Evolutionary conservation across 139 green algal species (phyloP).

Genomic region (Klebsormidium nitens): DNA sequence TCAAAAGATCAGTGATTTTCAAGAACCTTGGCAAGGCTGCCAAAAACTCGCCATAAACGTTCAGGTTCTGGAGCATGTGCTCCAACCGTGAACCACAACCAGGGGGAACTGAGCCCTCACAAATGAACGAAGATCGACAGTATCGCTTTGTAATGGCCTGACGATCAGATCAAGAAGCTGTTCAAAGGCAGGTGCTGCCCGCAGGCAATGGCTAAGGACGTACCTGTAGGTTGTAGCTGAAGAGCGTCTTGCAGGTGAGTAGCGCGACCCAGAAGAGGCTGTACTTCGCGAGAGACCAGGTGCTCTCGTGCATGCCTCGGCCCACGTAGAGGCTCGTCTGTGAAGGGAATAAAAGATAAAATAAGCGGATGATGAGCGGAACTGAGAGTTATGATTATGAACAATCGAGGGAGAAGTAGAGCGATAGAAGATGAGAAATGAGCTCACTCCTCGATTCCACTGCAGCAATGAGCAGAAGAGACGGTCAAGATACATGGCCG

Average conservation of each 20-base stretch:
- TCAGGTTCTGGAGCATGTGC: neutral
- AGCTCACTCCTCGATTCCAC: conserved; percentile 1
- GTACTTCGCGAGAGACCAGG: conserved; percentile 15
- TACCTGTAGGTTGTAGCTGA: no score
- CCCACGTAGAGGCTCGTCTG: conserved; percentile 22
- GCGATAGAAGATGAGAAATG: conserved; percentile 2
- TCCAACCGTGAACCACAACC: neutral
- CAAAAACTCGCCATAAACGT: neutral
- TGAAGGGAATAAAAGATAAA: neutral
- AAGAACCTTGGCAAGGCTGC: no score
- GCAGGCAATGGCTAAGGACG: no score
- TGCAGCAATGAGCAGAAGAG: no score
- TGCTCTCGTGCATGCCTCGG: conserved; percentile 28
- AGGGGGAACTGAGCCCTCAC: conserved; percentile 11
- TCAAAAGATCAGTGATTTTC: neutral
- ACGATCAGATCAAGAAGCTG: no score
- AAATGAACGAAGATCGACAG: no score
- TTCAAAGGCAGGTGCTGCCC: no score
- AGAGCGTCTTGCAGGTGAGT: conserved; percentile 16
- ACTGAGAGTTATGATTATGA: no score
- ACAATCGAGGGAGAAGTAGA: no score
- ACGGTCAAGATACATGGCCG: neutral
- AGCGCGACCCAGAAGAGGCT: conserved; percentile 18
- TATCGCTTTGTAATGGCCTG: no score
- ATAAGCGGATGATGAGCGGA: no score